Evolutionary conservation across 371 early-diverging fungal genomes (phyloP).

Genomic region (Basidiobolus meristosporus): DNA sequence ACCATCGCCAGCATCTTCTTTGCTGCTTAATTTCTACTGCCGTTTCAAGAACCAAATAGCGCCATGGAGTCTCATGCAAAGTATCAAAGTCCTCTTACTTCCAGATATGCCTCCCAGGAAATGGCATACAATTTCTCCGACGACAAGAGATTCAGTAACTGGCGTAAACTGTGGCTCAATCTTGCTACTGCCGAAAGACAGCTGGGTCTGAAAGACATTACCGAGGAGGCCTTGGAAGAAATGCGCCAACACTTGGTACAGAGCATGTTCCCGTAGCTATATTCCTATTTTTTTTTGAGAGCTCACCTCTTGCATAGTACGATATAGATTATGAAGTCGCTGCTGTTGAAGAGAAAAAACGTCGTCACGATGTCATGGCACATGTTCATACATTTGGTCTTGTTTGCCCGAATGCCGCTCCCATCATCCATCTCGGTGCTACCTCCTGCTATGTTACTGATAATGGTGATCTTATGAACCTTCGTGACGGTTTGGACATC

Average conservation of each 20-base stretch:
- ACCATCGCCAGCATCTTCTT: too few species aligned
- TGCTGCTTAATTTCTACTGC: not conserved
- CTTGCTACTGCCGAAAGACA: constrained; percentile 86
- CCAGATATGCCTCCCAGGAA: constrained; percentile 91
- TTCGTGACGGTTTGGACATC: constrained; percentile 85
- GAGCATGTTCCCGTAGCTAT: not conserved
- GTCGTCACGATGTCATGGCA: constrained; percentile 97
- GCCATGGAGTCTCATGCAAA: constrained; percentile 18
- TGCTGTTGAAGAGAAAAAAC: constrained; percentile 79
- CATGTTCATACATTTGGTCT: constrained; percentile 92
- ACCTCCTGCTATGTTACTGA: constrained; percentile 96
- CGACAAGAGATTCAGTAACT: constrained; percentile 83
- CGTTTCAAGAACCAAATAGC: not conserved
- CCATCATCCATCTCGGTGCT: constrained; percentile 93
- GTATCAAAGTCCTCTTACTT: constrained; percentile 85
- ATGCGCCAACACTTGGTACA: constrained; percentile 67
- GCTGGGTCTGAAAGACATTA: constrained; percentile 73
- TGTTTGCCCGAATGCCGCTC: constrained; percentile 77
- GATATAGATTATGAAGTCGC: constrained; percentile 64
- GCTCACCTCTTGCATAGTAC: not conserved
- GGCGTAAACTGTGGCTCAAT: constrained; percentile 88
- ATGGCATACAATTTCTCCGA: constrained; percentile 93
- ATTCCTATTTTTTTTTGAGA: not conserved
- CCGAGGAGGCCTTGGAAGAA: constrained; percentile 68
- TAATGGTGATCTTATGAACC: constrained; percentile 88